Evolutionary conservation across 257 asterid genomes (phyloP), one percentile per base, ranked within the genome.

Genomic region (Gardenia jasminoides): DNA sequence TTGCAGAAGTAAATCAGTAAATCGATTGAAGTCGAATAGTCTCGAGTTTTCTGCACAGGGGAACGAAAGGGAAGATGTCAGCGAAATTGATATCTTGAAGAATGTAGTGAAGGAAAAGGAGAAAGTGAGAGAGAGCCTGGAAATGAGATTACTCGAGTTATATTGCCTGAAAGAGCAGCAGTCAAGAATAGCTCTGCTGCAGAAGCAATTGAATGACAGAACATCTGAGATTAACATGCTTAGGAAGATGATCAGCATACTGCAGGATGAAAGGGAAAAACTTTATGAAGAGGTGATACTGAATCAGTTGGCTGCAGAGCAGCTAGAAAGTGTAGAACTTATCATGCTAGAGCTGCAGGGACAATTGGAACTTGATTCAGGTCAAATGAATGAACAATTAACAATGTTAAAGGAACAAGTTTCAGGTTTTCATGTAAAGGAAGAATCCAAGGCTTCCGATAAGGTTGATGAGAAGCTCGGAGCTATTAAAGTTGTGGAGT

Each of bases 161-260:
- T 79, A 62, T 12, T 64, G 82, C n/a, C 56, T 72, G 59, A 64
- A 79, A 47, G 82, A 72, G 78, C 78, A 72, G 41, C 59, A 79
- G 48, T 79, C 82, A 24, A 72, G 46, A 47, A 64, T 79, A 65
- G 20, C 59, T 68, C 19, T 46, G 24, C 58, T 79, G 47, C 74
- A 39, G 67, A 61, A 72, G 67, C 58, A 79, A 66, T 48, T 72
- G 22, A 33, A 71, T 31, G 78, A 79, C 58, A 79, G 73, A 72
- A 72, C 39, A 5, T 30, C 66, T 26, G 78, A 79, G 77, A 47
- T 64, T 24, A 17, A 41, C 52, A 62, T 7, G 43, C 68, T 79
- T 24, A 47, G 44, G 12, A 41, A 16, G 33, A 72, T 3, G 8
- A 39, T 72, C n/a, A 58, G 47, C 65, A 43, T 24, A 41, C 44